Conservation (phyloP, 1,139 yeast genomes). For the Nakaseomyces sp. region DNA sequence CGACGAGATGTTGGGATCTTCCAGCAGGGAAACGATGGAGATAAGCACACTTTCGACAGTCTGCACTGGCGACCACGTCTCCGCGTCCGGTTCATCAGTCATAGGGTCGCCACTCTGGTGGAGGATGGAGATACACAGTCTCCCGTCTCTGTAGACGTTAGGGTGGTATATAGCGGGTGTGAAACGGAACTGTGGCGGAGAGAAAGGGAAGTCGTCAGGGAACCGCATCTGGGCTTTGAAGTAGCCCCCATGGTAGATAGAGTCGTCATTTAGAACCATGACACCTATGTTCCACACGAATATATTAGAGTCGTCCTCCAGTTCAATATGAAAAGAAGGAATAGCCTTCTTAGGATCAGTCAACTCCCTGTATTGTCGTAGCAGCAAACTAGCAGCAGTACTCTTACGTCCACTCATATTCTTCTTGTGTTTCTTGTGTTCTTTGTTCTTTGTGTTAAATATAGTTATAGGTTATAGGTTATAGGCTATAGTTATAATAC, state of each 20-base stretch:
- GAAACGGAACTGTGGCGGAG: constrained; percentile 87
- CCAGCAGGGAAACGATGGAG: constrained; percentile 79
- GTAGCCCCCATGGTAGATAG: constrained; percentile 93
- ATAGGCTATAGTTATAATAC: neutral
- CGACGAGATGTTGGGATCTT: constrained; percentile 85
- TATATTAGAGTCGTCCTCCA: constrained; percentile 76
- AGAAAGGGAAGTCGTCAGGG: constrained; percentile 82
- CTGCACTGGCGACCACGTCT: constrained; percentile 95
- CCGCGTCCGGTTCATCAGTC: constrained; percentile 84
- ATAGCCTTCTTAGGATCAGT: constrained; percentile 89
- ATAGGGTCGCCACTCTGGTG: constrained; percentile 88
- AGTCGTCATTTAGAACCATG: constrained; percentile 82
- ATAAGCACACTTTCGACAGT: constrained; percentile 86
- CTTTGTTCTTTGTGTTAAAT: neutral
- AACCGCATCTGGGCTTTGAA: constrained; percentile 90
- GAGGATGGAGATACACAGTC: constrained; percentile 83
- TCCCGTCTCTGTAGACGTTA: constrained; percentile 86
- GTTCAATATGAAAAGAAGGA: constrained; percentile 81
- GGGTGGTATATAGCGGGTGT: constrained; percentile 96
- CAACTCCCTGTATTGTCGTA: constrained; percentile 89
- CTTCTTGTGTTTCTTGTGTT: neutral
- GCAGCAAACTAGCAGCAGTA: constrained; percentile 60
- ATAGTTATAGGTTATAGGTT: no score
- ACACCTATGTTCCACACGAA: constrained; percentile 91
- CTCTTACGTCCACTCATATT: constrained; percentile 30